Base-by-base conservation (phyloP, 768 basidiomycete species). In the Boletellus sp. region DNA sequence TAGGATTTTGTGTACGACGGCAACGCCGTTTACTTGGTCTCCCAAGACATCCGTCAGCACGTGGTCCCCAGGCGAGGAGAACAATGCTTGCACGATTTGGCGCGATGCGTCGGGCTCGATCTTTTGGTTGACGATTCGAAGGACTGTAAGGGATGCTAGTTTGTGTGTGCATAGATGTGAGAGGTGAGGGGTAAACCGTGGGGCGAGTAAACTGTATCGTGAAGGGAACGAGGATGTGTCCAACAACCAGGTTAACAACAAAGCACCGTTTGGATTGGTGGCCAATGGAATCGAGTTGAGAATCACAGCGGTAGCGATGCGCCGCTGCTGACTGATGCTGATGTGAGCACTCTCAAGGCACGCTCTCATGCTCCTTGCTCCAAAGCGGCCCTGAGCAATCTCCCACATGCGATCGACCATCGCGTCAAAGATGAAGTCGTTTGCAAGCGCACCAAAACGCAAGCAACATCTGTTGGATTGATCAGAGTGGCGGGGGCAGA, bases 371-470 rank as follows among this genome's bases (percentile, higher is more conserved):
- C 94, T 94, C 42, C 96, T 86, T 40, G 96, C 96, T 47, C 96
- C 96, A 61, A 96, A 99, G 31, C 96, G 85, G 20, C 95, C 95
- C 72, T 97, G 95, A 0, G 94, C 95, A 46, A 99, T 79, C 72
- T 98, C 96, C 93, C 96, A 98, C 73, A 96, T 87, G 35, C 96
- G 90, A 68, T 98, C 95, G 40, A 90, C 86, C 76, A 98, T 97
- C 24, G 92, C 93, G 65, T 98, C 94, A 67, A 97, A 98, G 51
- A 98, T 89, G 68, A 98, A 98, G 56, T 95, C 92, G 49, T 92
- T 94, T 26, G 80, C 81, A 31, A 94, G 94, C 33, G 86, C 71
- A 40, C 90, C 89, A 61, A 98, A 98, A 32, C 90, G 86, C 37
- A 98, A 76, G 67, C 94, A 92, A 68, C 90, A 89, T 67, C 90